Evolutionary conservation across 371 early-diverging fungal species (phyloP), one percentile per base, ranked within the genome.

Genomic region (Actinomortierella ambigua): DNA sequence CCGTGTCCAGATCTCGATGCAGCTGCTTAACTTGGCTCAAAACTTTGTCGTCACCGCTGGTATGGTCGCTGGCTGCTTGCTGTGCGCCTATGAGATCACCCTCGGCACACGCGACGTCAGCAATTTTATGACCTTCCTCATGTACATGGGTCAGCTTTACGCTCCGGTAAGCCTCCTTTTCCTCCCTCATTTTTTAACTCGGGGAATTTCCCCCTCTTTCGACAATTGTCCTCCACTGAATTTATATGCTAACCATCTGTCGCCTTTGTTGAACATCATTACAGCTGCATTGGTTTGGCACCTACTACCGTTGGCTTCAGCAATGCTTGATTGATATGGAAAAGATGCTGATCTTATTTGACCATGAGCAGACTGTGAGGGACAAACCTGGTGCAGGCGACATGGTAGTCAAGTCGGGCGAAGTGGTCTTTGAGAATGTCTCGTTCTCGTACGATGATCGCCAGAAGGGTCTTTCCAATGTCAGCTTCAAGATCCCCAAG

Each of bases 11-110:
- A 77, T 88, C 5, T 81, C 91, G 1, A 79, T 93, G 44, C 89
- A 89, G 55, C 52, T 93, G n/a, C 82, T 98, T 23, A 97, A 95
- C 63, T 64, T 89, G 53, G 80, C 89, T 14, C 98, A 98, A 71
- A 93, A 92, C 60, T 65, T 90, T 9, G 88, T 96, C 7, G 95
- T 96, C 50, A 90, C 90, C 14, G 55, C 87, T 17, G 98, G 98
- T 2, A 76, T 96, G 49, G 65, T 94, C 20, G 88, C 83, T 0
- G 90, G 91, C 23, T 87, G 89, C 46, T 68, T 96, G 41, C 68
- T 96, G 22, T 91, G 91, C 69, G 93, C 92, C 3, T 86, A 87
- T 59, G 86, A 93, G 44, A 91, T 96, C 11, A 81, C 90, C 1
- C 68, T 81, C 49, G 91, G 91, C 11, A 62, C 76, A 13, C 77